These are phyloP conservation scores for Beauveria varroae DNA, from an alignment of 2,329 filamentous ascomycete genomes.

Conservation along the genomic window DNA sequence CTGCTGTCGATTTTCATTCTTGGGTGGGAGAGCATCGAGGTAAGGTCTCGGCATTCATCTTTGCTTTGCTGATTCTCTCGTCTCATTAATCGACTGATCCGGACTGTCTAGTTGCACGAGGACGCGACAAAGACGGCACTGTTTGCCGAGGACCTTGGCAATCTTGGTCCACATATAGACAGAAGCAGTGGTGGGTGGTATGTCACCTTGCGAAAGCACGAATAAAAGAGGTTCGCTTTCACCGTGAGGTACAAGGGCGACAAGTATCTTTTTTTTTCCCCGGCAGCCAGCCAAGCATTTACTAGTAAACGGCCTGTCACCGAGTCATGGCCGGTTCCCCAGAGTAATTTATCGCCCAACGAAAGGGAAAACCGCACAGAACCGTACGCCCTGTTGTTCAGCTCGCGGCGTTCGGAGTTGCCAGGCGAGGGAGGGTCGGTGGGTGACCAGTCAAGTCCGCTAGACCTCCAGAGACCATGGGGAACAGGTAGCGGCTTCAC, in stretches of 20 bases:
- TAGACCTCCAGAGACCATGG: background rate
- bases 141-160: constrained; percentile 1
- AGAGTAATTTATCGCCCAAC: background rate
- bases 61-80: background rate
- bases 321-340: background rate
- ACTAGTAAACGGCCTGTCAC: background rate
- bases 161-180: background rate
- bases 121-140: background rate
- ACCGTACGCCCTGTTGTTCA: background rate
- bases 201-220: background rate
- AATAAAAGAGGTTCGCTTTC: background rate
- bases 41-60: background rate
- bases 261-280: background rate
- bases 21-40: constrained; percentile 9
- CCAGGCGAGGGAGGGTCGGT: background rate
- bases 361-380: background rate
- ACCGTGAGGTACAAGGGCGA: background rate
- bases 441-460: background rate
- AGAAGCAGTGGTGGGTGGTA: background rate
- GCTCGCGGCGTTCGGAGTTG: background rate
- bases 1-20: background rate
- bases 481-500: too few species aligned
- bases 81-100: background rate
- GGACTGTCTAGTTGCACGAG: background rate
- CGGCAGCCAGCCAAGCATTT: background rate